These are phyloP conservation scores for Dipteronia dyeriana DNA, from an alignment of 345 rosid species.

Conservation along the genomic window DNA sequence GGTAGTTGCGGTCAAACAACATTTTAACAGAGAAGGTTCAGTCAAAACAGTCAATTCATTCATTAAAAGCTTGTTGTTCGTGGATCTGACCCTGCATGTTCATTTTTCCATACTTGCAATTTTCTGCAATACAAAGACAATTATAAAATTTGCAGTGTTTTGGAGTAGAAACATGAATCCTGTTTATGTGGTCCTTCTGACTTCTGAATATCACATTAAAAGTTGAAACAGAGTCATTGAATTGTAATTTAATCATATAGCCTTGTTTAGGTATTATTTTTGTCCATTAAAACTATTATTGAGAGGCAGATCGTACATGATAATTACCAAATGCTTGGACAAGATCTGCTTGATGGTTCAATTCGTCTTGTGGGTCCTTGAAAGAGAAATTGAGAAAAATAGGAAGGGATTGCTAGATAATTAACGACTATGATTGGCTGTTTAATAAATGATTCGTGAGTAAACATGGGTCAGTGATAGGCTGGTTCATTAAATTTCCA, in stretches of 20 bases:
- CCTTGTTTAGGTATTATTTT: not conserved
- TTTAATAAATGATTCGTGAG: not conserved
- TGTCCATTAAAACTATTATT: too few relatives aligned
- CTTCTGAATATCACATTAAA: not conserved
- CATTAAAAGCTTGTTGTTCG: not conserved
- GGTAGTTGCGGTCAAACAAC: constrained; percentile 2
- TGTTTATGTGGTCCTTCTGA: not conserved
- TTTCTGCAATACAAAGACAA: not conserved
- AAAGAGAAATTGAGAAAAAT: not conserved
- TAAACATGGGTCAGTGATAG: not conserved
- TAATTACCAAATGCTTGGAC: not conserved
- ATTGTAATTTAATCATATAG: not conserved
- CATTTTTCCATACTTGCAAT: not conserved
- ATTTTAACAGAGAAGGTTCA: not conserved
- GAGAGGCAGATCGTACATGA: not conserved
- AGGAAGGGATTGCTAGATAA: not conserved
- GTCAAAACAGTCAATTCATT: not conserved
- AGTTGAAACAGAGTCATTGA: too few relatives aligned
- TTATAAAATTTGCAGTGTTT: not conserved
- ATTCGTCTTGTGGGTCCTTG: not conserved
- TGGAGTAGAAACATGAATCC: not conserved
- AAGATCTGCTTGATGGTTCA: not conserved
- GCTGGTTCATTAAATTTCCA: not conserved
- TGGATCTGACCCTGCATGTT: not conserved
- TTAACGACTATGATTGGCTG: not conserved